A percentile compares a stretch with the other conserved stretches of the same genome.
These are phyloP conservation scores for Blastocystis sp. DNA, from an alignment of 352 stramenopile species.

Conservation along the genomic window DNA sequence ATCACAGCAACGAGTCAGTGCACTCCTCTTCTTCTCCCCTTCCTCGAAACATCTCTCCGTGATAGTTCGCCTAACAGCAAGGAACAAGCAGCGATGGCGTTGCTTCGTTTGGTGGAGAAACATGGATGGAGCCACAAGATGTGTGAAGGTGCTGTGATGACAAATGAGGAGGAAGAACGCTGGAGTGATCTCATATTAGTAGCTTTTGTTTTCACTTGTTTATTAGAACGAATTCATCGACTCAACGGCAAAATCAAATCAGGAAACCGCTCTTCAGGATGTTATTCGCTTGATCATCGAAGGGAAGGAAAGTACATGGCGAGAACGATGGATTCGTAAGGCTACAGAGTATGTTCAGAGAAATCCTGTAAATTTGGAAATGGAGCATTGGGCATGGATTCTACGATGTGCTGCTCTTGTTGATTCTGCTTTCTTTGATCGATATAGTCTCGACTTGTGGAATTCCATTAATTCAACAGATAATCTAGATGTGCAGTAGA, in stretches of 20 bases:
- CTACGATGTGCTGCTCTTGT: background rate
- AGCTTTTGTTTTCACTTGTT: background rate
- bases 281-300: background rate
- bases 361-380: background rate
- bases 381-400: background rate
- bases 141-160: background rate
- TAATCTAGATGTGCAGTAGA: background rate
- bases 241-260: background rate
- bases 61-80: background rate
- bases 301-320: background rate
- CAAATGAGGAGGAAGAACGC: background rate
- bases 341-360: background rate
- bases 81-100: background rate
- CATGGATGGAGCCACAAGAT: background rate
- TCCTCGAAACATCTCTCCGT: slow-evolving; percentile 5
- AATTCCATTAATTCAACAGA: background rate
- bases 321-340: background rate
- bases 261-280: background rate
- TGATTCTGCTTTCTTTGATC: background rate
- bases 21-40: slow-evolving; percentile 5
- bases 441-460: background rate
- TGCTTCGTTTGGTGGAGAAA: background rate
- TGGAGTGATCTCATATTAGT: background rate
- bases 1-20: background rate
- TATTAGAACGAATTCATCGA: background rate